phyloP scores from a whole-genome alignment of 768 basidiomycete genomes.

The Porphyrellus cyaneotinctus region DNA sequence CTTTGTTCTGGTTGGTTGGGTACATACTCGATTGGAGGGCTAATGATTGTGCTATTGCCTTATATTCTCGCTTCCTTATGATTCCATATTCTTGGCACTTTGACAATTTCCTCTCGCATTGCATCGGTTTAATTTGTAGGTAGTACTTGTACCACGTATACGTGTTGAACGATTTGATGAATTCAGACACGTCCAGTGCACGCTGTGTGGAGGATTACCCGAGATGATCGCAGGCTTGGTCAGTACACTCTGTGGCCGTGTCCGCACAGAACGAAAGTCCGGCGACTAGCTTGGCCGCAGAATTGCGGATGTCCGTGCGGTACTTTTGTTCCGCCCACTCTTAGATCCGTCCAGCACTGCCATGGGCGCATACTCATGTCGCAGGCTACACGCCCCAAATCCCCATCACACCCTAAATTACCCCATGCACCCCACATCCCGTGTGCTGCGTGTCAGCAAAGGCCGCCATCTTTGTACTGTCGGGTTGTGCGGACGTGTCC shows the following conservation, averaged over 20 bases:
- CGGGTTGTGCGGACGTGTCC: conserved; percentile 6
- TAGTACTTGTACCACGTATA: conserved; percentile 25
- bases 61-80: conserved; percentile 26
- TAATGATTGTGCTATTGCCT: conserved; percentile 30
- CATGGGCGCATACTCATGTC: conserved; percentile 8
- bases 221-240: conserved; percentile 5
- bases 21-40: conserved; percentile 28
- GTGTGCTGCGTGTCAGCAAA: conserved; percentile 20
- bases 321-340: conserved; percentile 11
- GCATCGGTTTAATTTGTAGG: conserved; percentile 30
- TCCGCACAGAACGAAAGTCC: not conserved
- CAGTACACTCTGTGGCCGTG: no score
- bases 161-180: conserved; percentile 12
- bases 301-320: conserved; percentile 10
- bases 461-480: conserved; percentile 24
- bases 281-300: not conserved
- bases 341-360: conserved; percentile 22
- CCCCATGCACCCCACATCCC: conserved; percentile 25
- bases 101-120: conserved; percentile 25
- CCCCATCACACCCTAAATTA: conserved; percentile 18
- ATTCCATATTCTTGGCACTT: conserved; percentile 28
- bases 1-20: conserved; percentile 26
- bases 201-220: not conserved
- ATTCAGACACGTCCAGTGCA: not conserved
- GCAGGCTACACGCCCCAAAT: conserved; percentile 4